These are phyloP conservation scores for Tolypocladium pustulatum DNA, from an alignment of 2,329 filamentous ascomycete genomes.

Conservation along the genomic window DNA sequence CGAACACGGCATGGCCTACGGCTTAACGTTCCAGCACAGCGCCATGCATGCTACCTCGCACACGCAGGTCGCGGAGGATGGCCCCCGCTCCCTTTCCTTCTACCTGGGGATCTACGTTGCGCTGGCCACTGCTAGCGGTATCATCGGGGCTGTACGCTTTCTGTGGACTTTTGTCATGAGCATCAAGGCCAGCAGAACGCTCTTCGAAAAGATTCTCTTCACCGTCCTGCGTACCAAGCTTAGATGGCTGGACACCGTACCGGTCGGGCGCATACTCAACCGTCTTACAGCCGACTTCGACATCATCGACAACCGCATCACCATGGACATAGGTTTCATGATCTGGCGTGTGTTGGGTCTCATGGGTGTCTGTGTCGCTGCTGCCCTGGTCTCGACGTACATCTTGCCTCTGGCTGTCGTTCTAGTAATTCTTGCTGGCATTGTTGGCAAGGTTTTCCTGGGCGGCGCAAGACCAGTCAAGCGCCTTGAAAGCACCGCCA, in stretches of 20 bases:
- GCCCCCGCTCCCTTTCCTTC: conserved; percentile 36
- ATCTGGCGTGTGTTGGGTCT: conserved; percentile 51
- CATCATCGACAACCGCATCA: conserved; percentile 57
- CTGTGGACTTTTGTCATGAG: conserved; percentile 54
- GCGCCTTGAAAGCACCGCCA: conserved; percentile 64
- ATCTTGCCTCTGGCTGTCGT: conserved; percentile 52
- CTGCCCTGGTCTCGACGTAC: conserved; percentile 54
- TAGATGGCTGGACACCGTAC: conserved; percentile 73
- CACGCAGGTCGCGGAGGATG: conserved; percentile 14
- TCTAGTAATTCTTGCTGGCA: conserved; percentile 46
- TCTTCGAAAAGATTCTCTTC: conserved; percentile 59
- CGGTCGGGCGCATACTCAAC: conserved; percentile 66
- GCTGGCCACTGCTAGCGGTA: conserved; percentile 44
- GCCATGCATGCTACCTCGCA: conserved; percentile 27
- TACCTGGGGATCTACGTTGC: conserved; percentile 60
- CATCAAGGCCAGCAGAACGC: conserved; percentile 54
- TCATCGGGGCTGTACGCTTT: conserved; percentile 53
- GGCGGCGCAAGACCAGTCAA: conserved; percentile 65
- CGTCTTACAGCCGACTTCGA: conserved; percentile 71
- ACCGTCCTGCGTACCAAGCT: conserved; percentile 61
- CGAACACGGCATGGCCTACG: conserved; percentile 29
- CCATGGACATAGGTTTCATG: conserved; percentile 51
- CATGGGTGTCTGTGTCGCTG: conserved; percentile 55
- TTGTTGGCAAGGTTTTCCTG: conserved; percentile 53
- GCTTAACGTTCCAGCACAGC: conserved; percentile 36